These are phyloP conservation scores for Cornus kousa DNA, from an alignment of 148 eudicot genomes.

Conservation along the genomic window DNA sequence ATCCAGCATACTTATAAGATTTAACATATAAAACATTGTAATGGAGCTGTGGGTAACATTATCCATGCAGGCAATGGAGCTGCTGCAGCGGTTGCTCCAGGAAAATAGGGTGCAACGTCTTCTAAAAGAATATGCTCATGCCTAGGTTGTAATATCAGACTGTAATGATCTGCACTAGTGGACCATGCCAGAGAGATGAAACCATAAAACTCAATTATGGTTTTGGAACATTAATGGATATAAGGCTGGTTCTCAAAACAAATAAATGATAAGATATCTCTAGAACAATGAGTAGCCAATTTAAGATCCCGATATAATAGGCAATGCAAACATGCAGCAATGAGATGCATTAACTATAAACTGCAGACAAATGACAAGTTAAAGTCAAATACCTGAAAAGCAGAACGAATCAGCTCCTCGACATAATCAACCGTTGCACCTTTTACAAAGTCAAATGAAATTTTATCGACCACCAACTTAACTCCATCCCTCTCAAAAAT, in stretches of 20 bases:
- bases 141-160: not conserved
- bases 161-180: not conserved
- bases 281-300: not conserved
- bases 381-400: constrained; percentile 68
- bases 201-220: not conserved
- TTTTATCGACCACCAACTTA: constrained; percentile 79
- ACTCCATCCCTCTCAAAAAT: constrained; percentile 88
- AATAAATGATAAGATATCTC: not conserved
- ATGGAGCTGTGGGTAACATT: too few relatives aligned
- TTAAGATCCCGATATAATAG: not conserved
- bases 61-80: too few relatives aligned
- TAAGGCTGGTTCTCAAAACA: not conserved
- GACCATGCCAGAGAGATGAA: not conserved
- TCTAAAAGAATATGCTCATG: not conserved
- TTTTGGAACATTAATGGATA: not conserved
- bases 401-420: constrained; percentile 96
- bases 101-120: too few relatives aligned
- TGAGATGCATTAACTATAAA: not conserved
- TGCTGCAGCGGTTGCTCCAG: too few relatives aligned
- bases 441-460: constrained; percentile 91
- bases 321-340: not conserved
- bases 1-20: too few relatives aligned
- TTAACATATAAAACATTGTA: too few relatives aligned
- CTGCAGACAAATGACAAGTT: constrained; percentile 5
- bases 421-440: constrained; percentile 96